Base-by-base conservation (phyloP, 2,329 filamentous ascomycete species). In the Fusarium coicis region DNA sequence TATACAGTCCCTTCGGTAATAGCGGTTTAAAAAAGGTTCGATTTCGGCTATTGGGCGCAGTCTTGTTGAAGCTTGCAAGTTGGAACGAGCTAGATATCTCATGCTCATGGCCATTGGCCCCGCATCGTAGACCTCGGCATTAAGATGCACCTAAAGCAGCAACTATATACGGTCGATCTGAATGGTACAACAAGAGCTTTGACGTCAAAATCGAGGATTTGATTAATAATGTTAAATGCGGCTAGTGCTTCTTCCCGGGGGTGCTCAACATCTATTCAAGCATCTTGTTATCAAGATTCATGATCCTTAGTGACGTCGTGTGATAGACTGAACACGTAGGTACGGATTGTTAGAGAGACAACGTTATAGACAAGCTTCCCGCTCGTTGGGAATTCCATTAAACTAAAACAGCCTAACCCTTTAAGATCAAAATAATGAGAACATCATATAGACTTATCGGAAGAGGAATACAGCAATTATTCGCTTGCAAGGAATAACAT, bases 81-180 rank as follows among this genome's bases (percentile, higher is more conserved):
- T 39, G 23, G 34, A 36, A 61, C n/a, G 19, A 43, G 54, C 18
- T 67, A 23, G 23, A 50, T 30, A 37, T 69, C 32, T 34, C 32
- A 30, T 30, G 30, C 16, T 32, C n/a, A 26, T 52, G 66, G 40
- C 50, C 36, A 57, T 34, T 42, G 66, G 65, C 65, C 64, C 66
- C 66, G 66, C 66, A 64, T 46, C 12, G 6, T 30, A 39, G 66
- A 69, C 66, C 66, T 69, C 66, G 66, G 66, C 28, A 64, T 60
- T 64, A 16, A 39, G 21, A 47, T 56, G 47, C 34, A 42, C 23
- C 40, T 43, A 21, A 57, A 47, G 30, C 4, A 47, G 40, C 10
- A 43, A 34, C n/a, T 43, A 50, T 44, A 7, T 36, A 49, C 37
- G n/a, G 28, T 26, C 46, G 28, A 54, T 36, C 30, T 57, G 36